phyloP scores from a whole-genome alignment of 768 basidiomycete species.

The Mycena alexandri region DNA sequence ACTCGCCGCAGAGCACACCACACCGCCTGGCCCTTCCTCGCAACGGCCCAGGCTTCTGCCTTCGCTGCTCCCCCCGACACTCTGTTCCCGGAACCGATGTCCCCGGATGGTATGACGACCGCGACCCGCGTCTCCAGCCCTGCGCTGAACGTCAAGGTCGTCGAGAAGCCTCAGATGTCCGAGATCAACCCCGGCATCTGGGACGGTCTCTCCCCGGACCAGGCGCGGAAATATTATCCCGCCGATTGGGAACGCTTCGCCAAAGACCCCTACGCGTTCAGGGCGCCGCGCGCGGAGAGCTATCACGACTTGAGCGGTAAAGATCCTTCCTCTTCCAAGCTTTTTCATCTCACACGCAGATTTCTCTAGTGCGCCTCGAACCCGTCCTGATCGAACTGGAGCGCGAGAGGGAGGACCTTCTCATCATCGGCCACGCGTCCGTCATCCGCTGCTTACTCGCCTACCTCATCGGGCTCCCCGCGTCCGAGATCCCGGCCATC shows the following conservation, averaged over 20 bases:
- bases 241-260: conserved; percentile 95
- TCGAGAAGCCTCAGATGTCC: conserved; percentile 96
- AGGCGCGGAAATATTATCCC: conserved; percentile 91
- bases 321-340: conserved; percentile 28
- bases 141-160: conserved; percentile 77
- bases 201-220: conserved; percentile 94
- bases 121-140: conserved; percentile 29
- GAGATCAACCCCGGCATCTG: conserved; percentile 99
- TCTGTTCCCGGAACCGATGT: conserved; percentile 25
- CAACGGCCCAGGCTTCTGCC: conserved; percentile 47
- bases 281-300: conserved; percentile 94
- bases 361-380: conserved; percentile 85
- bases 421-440: conserved; percentile 97
- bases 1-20: conserved; percentile 93
- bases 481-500: conserved; percentile 96
- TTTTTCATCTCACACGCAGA: conserved; percentile 22
- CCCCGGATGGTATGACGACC: conserved; percentile 24
- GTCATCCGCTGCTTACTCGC: conserved; percentile 97
- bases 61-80: conserved; percentile 24
- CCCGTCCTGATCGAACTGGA: conserved; percentile 94
- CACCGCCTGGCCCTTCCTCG: conserved; percentile 94
- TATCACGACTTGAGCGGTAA: conserved; percentile 94
- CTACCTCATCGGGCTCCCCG: conserved; percentile 93
- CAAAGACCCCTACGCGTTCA: conserved; percentile 92
- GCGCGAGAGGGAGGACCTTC: conserved; percentile 91